Percentiles rank a stretch among this genome's conserved stretches.
phyloP scores from a whole-genome alignment of 306 rosid genomes.

The Rosa persica region DNA sequence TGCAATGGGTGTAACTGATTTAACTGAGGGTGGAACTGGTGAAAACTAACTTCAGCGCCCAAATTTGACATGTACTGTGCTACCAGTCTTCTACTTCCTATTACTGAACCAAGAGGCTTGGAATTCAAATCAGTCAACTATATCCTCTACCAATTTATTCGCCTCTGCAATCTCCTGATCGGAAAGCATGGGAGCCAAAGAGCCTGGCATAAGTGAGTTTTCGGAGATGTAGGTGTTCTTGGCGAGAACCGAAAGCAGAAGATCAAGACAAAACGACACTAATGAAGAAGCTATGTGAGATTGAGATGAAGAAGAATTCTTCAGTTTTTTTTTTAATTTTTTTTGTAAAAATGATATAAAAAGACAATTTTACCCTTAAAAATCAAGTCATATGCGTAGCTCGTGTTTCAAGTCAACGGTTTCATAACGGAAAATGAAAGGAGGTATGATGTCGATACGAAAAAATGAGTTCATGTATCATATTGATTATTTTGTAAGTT shows the following conservation, averaged over 20 bases:
- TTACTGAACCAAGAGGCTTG: constrained; percentile 29
- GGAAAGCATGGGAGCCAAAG: constrained; percentile 73
- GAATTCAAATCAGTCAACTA: constrained; percentile 42
- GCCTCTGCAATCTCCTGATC: constrained; percentile 60
- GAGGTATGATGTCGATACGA: no score
- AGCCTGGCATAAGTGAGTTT: constrained; percentile 97
- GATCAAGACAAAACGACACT: no score
- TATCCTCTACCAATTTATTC: constrained; percentile 57
- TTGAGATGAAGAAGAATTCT: no score
- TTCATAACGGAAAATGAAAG: no score
- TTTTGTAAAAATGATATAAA: no score
- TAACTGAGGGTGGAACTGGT: constrained; percentile 64
- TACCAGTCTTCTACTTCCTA: constrained; percentile 57
- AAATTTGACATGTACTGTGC: constrained; percentile 65
- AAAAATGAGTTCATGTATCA: no score
- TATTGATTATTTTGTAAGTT: no score
- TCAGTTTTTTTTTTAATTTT: no score
- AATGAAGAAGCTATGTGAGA: no score
- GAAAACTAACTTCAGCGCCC: constrained; percentile 82
- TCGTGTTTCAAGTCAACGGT: no score
- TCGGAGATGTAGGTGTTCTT: constrained; percentile 93
- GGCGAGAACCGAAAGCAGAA: constrained; percentile 28
- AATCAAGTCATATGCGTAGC: no score
- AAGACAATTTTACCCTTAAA: no score
- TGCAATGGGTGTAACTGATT: constrained; percentile 67